Base-by-base conservation (phyloP, 345 rosid species). In the Salix viminalis region DNA sequence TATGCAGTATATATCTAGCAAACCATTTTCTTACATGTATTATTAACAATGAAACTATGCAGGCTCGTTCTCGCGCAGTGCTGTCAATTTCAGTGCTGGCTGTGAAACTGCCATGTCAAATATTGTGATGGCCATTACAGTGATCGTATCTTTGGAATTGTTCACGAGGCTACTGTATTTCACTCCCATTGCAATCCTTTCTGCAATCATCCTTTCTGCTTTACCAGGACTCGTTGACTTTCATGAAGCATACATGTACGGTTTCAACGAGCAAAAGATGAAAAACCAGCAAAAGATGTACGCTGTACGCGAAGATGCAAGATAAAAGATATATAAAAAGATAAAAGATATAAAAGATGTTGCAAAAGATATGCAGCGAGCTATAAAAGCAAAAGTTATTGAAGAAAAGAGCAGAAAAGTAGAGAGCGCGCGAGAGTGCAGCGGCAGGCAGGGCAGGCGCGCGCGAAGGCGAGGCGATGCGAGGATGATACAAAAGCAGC, bases 1-100 rank as follows among this genome's bases (percentile, higher is more conserved):
- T 48, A 10, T 15, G 11, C 3, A 1, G 44, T 11, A 41, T 41
- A 32, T 56, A 28, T 34, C 48, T 23, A 12, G 6, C 4, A 30
- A 69, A 3, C 13, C n/a, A 2, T 12, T 23, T 34, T 34, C 11
- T 3, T 9, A 10, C 13, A 10, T 58, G 4, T 66, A 21, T 14
- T 11, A 21, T n/a, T n/a, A 58, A 10, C 64, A 2, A 58, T 58
- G 4, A 26, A 69, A 44, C 60, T 5, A 7, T 46, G 36, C 80
- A 94, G 98, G 98, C 78, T 92, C 98, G 0, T 94, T 94, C 79
- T 94, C 98, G 2, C 90, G 98, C 36, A 89, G 90, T 4, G 98
- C 98, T 0, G 98, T 94, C 68, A 94, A 94, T 75, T 91, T 88
- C 60, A 87, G 89, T 6, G 97, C 98, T 0, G 95, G 98, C 0